phyloP scores from a whole-genome alignment of 176 grass and related monocot species.

The Chloris gayana region DNA sequence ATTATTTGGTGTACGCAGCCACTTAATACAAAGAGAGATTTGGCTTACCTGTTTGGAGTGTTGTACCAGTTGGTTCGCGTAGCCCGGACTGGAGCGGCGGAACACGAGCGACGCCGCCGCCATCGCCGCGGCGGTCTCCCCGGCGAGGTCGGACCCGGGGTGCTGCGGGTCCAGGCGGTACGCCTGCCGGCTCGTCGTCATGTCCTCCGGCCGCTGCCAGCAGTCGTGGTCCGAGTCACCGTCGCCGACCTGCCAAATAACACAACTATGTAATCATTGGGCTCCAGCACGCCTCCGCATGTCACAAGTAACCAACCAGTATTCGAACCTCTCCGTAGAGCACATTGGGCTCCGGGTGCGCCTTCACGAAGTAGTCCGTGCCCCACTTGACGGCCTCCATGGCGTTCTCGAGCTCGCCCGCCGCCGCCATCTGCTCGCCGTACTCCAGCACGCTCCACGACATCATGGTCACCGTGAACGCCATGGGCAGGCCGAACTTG shows the following conservation, averaged over 20 bases:
- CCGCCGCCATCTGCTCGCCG: constrained; percentile 73
- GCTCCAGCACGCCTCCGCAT: too few relatives aligned
- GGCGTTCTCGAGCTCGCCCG: constrained; percentile 79
- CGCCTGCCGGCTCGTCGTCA: constrained; percentile 85
- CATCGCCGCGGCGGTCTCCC: constrained; percentile 85
- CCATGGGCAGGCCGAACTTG: constrained; percentile 96
- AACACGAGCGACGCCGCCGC: constrained; percentile 82
- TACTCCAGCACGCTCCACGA: constrained; percentile 88
- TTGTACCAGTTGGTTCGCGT: constrained; percentile 58
- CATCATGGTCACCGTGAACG: constrained; percentile 99
- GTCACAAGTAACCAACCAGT: too few relatives aligned
- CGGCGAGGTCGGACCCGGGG: constrained; percentile 87
- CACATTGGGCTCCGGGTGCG: constrained; percentile 74
- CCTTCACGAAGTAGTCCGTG: constrained; percentile 90
- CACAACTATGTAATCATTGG: too few relatives aligned
- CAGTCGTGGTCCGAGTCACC: constrained; percentile 82
- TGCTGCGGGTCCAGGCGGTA: constrained; percentile 71
- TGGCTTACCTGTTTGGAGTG: constrained; percentile 69
- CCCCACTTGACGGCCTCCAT: constrained; percentile 93
- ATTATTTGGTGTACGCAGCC: too few relatives aligned
- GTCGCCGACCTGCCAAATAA: constrained; percentile 63
- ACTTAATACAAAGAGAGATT: too few relatives aligned
- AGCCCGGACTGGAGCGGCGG: constrained; percentile 56
- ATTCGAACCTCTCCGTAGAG: constrained; percentile 78
- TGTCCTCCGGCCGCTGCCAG: constrained; percentile 96